A percentile compares a stretch with the other conserved stretches of the same genome.
Conservation (phyloP, 2,329 filamentous ascomycete species). For the Talaromyces piceae region DNA sequence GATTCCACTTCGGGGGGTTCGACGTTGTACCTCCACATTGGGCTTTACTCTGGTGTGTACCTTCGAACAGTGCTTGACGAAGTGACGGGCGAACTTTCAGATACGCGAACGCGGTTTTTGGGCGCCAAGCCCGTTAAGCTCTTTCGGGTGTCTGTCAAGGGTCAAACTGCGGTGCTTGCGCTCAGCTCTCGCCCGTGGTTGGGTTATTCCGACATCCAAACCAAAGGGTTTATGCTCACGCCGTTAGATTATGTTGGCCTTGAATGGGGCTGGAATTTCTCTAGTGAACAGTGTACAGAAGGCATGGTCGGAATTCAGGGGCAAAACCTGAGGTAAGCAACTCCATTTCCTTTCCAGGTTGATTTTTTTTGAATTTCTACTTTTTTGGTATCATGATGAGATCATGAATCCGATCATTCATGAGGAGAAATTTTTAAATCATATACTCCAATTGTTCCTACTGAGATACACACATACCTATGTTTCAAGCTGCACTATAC, state of each 20-base stretch:
- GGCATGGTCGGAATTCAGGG: constrained; percentile 91
- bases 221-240: constrained; percentile 82
- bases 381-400: constrained; percentile 40
- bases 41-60: constrained; percentile 91
- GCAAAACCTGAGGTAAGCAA: constrained; percentile 70
- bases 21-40: constrained; percentile 91
- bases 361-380: constrained; percentile 7
- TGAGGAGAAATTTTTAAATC: constrained; percentile 39
- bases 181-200: constrained; percentile 94
- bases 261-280: constrained; percentile 95
- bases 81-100: constrained; percentile 87
- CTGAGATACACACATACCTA: constrained; percentile 60
- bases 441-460: constrained; percentile 87
- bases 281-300: constrained; percentile 86
- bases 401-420: constrained; percentile 28
- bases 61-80: constrained; percentile 92
- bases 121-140: constrained; percentile 85
- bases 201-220: constrained; percentile 82
- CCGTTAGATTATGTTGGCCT: constrained; percentile 81
- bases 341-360: constrained; percentile 21
- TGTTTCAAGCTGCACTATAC: background rate
- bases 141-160: constrained; percentile 83
- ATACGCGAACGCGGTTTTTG: constrained; percentile 89
- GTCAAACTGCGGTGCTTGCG: constrained; percentile 76
- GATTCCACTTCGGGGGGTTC: constrained; percentile 84